These are phyloP conservation scores for Leccinum idahoense DNA, from an alignment of 1,284 basidiomycete genomes.

Conservation along the genomic window DNA sequence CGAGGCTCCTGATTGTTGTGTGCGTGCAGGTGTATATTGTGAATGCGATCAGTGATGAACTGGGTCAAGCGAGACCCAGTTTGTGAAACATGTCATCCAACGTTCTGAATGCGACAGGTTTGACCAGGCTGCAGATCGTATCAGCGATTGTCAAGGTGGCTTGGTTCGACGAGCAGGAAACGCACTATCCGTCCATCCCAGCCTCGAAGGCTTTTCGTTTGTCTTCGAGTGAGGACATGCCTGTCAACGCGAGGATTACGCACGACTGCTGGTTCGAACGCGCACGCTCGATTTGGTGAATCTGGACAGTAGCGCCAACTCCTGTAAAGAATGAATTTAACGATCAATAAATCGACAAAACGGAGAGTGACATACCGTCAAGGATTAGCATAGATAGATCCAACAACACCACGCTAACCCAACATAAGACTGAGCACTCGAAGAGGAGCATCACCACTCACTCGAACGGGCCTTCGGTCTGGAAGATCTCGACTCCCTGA, in stretches of 20 bases:
- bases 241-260: conserved; percentile 87
- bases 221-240: conserved; percentile 89
- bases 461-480: conserved; percentile 69
- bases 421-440: conserved; percentile 10
- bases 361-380: conserved; percentile 52
- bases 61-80: conserved; percentile 53
- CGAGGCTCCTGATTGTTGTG: background rate
- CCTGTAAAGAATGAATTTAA: conserved; percentile 36
- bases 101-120: conserved; percentile 89
- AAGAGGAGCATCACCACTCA: conserved; percentile 36
- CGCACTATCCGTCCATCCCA: conserved; percentile 93
- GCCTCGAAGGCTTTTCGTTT: conserved; percentile 87
- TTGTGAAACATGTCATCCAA: conserved; percentile 80
- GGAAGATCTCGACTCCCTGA: conserved; percentile 78
- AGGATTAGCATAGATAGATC: conserved; percentile 93
- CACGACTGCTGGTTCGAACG: conserved; percentile 37
- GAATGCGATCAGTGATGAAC: conserved; percentile 8
- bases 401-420: conserved; percentile 70
- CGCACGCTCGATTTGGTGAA: conserved; percentile 71
- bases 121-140: conserved; percentile 62
- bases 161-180: conserved; percentile 15
- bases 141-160: conserved; percentile 1
- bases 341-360: background rate
- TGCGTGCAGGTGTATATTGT: conserved; percentile 11
- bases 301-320: conserved; percentile 78